Evolutionary conservation across 192 early-diverging fungal genomes (phyloP).

Genomic region (Kickxella alabastrina): DNA sequence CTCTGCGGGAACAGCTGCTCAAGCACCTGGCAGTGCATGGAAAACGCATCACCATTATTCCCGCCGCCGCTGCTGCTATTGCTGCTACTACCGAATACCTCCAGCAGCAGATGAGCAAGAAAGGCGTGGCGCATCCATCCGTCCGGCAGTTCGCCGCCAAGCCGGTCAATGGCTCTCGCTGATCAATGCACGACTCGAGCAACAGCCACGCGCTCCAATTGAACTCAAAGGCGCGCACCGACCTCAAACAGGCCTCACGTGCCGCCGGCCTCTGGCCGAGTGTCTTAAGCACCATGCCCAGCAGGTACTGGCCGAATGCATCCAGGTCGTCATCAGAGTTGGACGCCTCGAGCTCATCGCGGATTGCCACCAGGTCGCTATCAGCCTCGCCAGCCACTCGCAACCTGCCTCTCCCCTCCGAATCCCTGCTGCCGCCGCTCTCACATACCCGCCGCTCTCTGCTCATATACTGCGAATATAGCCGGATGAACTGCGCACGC

Average conservation of each 20-base stretch:
- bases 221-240: slow-evolving; percentile 68
- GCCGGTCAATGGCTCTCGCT: slow-evolving; percentile 27
- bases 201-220: slow-evolving; percentile 94
- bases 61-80: not conserved
- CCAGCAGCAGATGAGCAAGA: slow-evolving; percentile 56
- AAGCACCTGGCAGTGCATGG: slow-evolving; percentile 36
- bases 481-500: slow-evolving; percentile 65
- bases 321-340: slow-evolving; percentile 19
- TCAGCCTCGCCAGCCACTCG: too few relatives aligned
- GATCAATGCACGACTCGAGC: slow-evolving; percentile 55
- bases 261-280: slow-evolving; percentile 47
- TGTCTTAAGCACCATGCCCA: slow-evolving; percentile 21
- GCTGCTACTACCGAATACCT: slow-evolving; percentile 31
- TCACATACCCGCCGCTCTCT: slow-evolving; percentile 24
- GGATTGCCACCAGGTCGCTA: slow-evolving; percentile 25
- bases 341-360: slow-evolving; percentile 25
- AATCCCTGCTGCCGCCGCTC: not conserved
- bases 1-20: slow-evolving; percentile 57
- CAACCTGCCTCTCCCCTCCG: too few relatives aligned
- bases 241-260: slow-evolving; percentile 55
- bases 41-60: slow-evolving; percentile 13
- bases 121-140: slow-evolving; percentile 54
- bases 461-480: slow-evolving; percentile 77
- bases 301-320: slow-evolving; percentile 38
- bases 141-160: slow-evolving; percentile 14